These are phyloP conservation scores for Puccinia triticina DNA, from an alignment of 1,284 basidiomycete genomes.

Conservation along the genomic window DNA sequence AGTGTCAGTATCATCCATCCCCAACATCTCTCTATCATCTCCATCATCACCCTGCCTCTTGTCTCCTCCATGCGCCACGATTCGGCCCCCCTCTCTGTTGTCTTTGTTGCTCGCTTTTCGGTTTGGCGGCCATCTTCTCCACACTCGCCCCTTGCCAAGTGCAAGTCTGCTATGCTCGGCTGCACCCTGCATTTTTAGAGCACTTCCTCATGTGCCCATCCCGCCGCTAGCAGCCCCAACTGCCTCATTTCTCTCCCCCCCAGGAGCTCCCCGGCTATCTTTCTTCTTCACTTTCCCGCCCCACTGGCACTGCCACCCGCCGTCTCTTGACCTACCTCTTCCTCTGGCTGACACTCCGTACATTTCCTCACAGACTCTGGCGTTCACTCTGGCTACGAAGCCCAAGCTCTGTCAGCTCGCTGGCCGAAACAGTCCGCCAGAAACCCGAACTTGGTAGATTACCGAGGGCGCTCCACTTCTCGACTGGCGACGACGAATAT, in stretches of 20 bases:
- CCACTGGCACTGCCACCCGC: too few relatives aligned
- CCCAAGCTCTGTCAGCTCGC: slow-evolving; percentile 9
- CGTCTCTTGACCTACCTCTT: too few relatives aligned
- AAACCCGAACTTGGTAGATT: slow-evolving; percentile 37
- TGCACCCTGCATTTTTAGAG: too few relatives aligned
- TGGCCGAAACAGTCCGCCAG: slow-evolving; percentile 22
- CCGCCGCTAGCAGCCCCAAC: too few relatives aligned
- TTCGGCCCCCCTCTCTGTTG: too few relatives aligned
- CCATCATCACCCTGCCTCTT: background rate
- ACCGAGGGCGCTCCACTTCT: slow-evolving; percentile 33
- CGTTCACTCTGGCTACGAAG: slow-evolving; percentile 36
- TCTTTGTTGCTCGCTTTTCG: too few relatives aligned
- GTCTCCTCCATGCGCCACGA: too few relatives aligned
- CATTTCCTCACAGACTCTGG: slow-evolving; percentile 51
- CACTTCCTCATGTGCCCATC: too few relatives aligned
- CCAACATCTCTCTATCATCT: background rate
- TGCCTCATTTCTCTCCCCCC: background rate
- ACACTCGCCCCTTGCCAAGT: background rate
- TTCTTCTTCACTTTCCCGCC: too few relatives aligned
- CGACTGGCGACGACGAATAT: slow-evolving; percentile 36
- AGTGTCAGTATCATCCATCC: slow-evolving; percentile 27
- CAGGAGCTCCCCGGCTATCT: background rate
- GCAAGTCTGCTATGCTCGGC: too few relatives aligned
- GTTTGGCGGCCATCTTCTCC: too few relatives aligned
- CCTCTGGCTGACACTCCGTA: too few relatives aligned